Base-by-base conservation (phyloP, 2,329 filamentous ascomycete species). In the Gaeumannomyces tritici region DNA sequence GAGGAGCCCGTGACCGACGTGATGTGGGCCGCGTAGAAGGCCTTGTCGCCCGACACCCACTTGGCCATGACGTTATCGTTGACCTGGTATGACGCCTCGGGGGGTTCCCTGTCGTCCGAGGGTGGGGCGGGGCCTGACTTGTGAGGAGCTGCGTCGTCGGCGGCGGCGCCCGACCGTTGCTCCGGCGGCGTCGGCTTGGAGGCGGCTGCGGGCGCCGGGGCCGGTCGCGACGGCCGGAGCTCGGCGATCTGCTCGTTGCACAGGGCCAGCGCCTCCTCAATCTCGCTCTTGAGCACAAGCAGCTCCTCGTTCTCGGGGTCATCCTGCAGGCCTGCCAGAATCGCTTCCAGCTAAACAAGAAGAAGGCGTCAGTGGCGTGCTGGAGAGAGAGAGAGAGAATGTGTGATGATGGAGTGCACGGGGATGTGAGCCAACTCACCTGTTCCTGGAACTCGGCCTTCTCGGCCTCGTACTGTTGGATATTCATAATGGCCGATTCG, bases 1-100 rank as follows among this genome's bases (percentile, higher is more conserved):
- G 89, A 88, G 11, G 92, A 96, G 63, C 95, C 95, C 27, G 93
- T 97, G 69, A 97, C 93, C 61, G 90, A 93, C 61, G 91, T 93
- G 74, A 99, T 96, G 70, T 91, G 88, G 55, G 93, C 95, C 57
- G 91, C 89, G 77, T 98, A 98, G 77, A 93, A 97, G 28, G 84
- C 84, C 71, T 90, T 91, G 75, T 99, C 95, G 62, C 91, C 92
- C 12, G 91, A 89, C 58, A 89, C 79, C 91, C 93, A 99, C 75
- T 93, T 93, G 58, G 93, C 95, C 74, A 95, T 81, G 62, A 97
- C 90, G 35, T 81, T 89, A 70, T 99, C 95, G 72, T 96, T 96
- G 67, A 96, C 90, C 63, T 89, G 85, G 76, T 93, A 96, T 12
- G 81, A 81, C 3, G 81, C 74, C 35, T 82, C 76, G 33, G 80